Evolutionary conservation across 495 filamentous ascomycete genomes (phyloP).

Genomic region (Podospora anserina): DNA sequence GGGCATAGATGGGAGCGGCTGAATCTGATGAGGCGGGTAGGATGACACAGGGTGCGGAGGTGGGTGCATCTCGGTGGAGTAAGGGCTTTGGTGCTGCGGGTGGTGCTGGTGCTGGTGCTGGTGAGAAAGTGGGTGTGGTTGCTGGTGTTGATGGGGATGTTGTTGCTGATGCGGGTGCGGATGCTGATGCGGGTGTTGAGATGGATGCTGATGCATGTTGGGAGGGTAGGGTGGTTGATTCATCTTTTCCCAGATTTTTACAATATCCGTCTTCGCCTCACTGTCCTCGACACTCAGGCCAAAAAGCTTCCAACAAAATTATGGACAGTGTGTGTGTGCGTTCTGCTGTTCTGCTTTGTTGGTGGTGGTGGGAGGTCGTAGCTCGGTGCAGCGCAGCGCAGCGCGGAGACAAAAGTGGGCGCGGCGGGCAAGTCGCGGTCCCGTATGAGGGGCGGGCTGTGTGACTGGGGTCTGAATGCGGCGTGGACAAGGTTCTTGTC

Average conservation of each 20-base stretch:
- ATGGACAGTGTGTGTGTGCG: background rate
- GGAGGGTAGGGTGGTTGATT: constrained; percentile 28
- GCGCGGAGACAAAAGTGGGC: constrained; percentile 7
- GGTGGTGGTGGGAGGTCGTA: background rate
- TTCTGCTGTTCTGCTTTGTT: background rate
- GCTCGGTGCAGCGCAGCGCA: background rate
- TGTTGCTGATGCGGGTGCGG: constrained; percentile 21
- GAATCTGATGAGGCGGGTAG: constrained; percentile 23
- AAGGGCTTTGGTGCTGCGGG: background rate
- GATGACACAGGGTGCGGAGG: constrained; percentile 16
- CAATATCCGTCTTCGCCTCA: background rate
- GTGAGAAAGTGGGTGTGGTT: background rate
- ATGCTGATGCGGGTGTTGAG: background rate
- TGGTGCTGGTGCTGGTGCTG: background rate
- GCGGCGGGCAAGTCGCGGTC: constrained; percentile 3
- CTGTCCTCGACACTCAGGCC: background rate
- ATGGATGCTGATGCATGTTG: constrained; percentile 5
- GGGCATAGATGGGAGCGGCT: constrained; percentile 33
- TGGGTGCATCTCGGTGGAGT: constrained; percentile 22
- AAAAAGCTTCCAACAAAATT: background rate
- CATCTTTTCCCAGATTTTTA: constrained; percentile 14
- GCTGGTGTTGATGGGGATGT: constrained; percentile 22
- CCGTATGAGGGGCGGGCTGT: background rate
- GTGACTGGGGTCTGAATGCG: background rate
- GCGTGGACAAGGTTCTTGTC: background rate